Evolutionary conservation across 1,139 yeast genomes (phyloP), one percentile per base, ranked within the genome.

Genomic region (Geotrichum candidum): DNA sequence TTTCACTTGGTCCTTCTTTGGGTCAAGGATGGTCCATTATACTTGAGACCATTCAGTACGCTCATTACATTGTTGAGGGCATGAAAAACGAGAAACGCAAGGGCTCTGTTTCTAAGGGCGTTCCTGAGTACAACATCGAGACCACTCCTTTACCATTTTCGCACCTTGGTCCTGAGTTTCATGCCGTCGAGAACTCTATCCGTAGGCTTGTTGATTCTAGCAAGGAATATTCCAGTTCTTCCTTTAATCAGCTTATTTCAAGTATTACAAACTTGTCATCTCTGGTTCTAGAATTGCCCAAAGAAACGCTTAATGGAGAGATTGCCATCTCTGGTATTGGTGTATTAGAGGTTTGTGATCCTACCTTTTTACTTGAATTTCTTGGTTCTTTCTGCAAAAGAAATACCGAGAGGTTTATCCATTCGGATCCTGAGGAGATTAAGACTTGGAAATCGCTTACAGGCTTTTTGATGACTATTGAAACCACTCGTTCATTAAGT

Each of bases 1-100:
- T 86, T 2, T 88, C 96, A 0, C 74, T 92, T 33, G 97, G 97
- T 0, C 82, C 92, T 0, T 82, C 85, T 0, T 77, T 92, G 25
- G 82, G 81, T 9, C 72, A 75, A 0, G 84, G 90, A 35, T 94
- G 98, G 98, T 74, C 75, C 23, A 80, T 84, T 33, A 75, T 90
- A 13, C 78, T 90, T 71, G 80, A 83, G 11, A 82, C 96, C 0
- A 78, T 92, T 61, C 96, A 89, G 54, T 64, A 75, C 15, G 69
- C 73, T 82, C 96, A 96, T 78, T 84, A 65, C 81, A 85, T 68
- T 83, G 84, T 74, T 82, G 78, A 70, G 67, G 68, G 66, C 1
- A 56, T 63, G 1, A 64, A 60, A 1, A 56, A 57, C 1, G 57
- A 64, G 18, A 62, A 67, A 2, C 57, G 62, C 2, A 61, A 65